phyloP scores from a whole-genome alignment of 2,329 filamentous ascomycete species.

The Exophiala spinifera region DNA sequence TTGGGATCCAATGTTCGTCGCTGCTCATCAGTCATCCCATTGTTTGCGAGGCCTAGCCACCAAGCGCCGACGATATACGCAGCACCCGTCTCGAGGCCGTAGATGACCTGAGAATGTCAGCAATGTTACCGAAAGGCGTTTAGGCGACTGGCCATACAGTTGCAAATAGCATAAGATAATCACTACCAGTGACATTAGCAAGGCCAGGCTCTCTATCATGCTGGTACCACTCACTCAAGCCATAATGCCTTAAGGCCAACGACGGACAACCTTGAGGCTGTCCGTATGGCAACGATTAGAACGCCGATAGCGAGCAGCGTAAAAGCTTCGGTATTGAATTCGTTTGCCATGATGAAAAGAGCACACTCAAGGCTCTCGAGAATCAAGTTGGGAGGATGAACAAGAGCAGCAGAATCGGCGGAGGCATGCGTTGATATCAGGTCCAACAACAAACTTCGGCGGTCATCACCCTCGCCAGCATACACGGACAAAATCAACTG shows the following conservation, averaged over 20 bases:
- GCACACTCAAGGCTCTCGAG: no score
- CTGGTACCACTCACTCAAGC: slow-evolving; percentile 38
- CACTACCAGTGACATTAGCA: slow-evolving; percentile 31
- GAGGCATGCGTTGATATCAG: background rate
- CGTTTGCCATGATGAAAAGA: slow-evolving; percentile 5
- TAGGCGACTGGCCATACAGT: slow-evolving; percentile 40
- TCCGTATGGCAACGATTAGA: slow-evolving; percentile 50
- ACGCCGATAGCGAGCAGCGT: slow-evolving; percentile 52
- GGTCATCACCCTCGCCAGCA: no score
- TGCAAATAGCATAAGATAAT: slow-evolving; percentile 58
- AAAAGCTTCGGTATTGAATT: slow-evolving; percentile 42
- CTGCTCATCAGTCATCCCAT: slow-evolving; percentile 53
- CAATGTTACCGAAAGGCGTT: background rate
- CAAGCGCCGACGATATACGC: slow-evolving; percentile 50
- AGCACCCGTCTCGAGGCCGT: slow-evolving; percentile 49
- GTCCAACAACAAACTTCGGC: background rate
- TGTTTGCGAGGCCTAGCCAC: slow-evolving; percentile 55
- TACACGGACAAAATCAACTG: no score
- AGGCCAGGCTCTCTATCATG: no score
- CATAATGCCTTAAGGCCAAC: slow-evolving; percentile 31
- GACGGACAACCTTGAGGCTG: slow-evolving; percentile 47
- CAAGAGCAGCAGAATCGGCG: background rate
- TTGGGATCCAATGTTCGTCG: slow-evolving; percentile 45
- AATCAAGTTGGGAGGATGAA: background rate
- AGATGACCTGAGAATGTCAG: slow-evolving; percentile 43